Evolutionary conservation across 2,329 filamentous ascomycete genomes (phyloP), one percentile per base, ranked within the genome.

Genomic region (Colletotrichum orchidophilum): DNA sequence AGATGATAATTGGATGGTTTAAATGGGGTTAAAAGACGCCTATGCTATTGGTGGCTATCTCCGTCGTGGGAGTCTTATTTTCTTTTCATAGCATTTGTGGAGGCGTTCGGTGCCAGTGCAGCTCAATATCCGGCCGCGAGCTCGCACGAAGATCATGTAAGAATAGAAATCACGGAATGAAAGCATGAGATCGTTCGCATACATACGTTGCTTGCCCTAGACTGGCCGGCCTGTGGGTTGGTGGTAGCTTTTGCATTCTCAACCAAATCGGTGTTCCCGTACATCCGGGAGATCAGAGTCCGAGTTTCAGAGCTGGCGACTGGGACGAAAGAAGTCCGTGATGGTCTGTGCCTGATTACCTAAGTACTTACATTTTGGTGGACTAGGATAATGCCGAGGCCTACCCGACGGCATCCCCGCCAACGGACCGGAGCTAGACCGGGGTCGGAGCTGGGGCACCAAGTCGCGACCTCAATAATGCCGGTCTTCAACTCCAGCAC

Each of bases 371-470:
- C 4, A 1, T 8, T 5, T 1, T 1, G 3, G 31, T 1, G 50
- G 46, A 3, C 64, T 35, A 50, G 69, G 59, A 54, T 63, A 63
- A 60, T 71, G 64, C 64, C 68, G 68, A 71, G 68, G 64, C 66
- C 66, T 33, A 53, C 31, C 31, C 52, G 52, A 58, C 64, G 64
- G 69, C 59, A 68, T 42, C 64, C 69, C 69, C 69, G 69, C 69
- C 58, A 71, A 49, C 59, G 64, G 69, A 49, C 69, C 69, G 69
- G 69, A 59, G 64, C 65, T 42, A 63, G 64, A 49, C 64, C 69
- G 69, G 69, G 69, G 64, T 71, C 69, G 69, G 69, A 69, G 64
- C 53, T 71, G 60, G 21, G 26, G 31, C 62, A 12, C 52, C 49
- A 60, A 70, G 64, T 57, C 26, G 53, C 13, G 24, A 31, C 49